Evolutionary conservation across 352 stramenopile genomes (phyloP).

Genomic region (Bremia lactucae): DNA sequence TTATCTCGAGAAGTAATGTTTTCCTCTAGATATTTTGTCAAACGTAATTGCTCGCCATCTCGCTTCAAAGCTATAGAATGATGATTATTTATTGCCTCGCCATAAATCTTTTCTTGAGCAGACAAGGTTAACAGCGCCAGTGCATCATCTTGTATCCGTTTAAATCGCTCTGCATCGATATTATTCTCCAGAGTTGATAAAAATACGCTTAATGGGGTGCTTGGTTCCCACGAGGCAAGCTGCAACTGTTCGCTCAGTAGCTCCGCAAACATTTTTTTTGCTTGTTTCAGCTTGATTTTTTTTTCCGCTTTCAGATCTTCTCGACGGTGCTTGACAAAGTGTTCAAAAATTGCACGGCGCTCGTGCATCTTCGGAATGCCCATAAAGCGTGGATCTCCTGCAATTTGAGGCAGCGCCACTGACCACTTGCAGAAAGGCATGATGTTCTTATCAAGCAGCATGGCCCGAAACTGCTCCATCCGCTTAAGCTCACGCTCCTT

Average conservation of each 20-base stretch:
- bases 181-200: slow-evolving; percentile 36
- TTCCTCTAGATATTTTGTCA: slow-evolving; percentile 23
- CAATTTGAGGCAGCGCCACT: slow-evolving; percentile 63
- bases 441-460: slow-evolving; percentile 78
- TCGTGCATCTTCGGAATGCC: slow-evolving; percentile 70
- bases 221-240: slow-evolving; percentile 30
- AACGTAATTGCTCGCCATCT: slow-evolving; percentile 21
- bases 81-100: slow-evolving; percentile 29
- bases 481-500: slow-evolving; percentile 33
- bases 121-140: slow-evolving; percentile 29
- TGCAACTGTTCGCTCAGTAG: slow-evolving; percentile 40
- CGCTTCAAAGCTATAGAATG: slow-evolving; percentile 24
- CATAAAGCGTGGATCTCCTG: slow-evolving; percentile 60
- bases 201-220: slow-evolving; percentile 42
- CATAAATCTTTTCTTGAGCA: slow-evolving; percentile 45
- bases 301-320: slow-evolving; percentile 68
- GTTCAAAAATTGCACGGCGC: slow-evolving; percentile 64
- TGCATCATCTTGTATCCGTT: slow-evolving; percentile 29
- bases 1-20: slow-evolving; percentile 12
- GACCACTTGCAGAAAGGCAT: slow-evolving; percentile 81
- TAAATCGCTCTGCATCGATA: slow-evolving; percentile 20
- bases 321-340: slow-evolving; percentile 65
- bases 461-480: slow-evolving; percentile 49
- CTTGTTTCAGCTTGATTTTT: slow-evolving; percentile 58
- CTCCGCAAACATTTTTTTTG: slow-evolving; percentile 39